phyloP scores from a whole-genome alignment of 108 stramenopile genomes.

The Cyclotella atomus region DNA sequence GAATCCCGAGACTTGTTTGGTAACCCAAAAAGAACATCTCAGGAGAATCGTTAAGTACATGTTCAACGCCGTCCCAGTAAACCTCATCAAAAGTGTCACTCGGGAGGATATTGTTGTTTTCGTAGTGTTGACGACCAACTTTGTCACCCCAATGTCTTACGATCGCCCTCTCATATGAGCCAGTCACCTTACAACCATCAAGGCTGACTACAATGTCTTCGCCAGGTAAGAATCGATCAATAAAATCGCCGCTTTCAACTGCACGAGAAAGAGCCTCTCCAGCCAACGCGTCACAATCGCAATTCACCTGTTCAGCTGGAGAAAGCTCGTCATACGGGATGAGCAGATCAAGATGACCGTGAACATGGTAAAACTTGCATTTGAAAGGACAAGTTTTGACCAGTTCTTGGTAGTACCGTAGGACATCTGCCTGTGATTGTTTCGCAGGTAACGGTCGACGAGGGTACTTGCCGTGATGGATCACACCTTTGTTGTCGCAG shows the following conservation, averaged over 20 bases:
- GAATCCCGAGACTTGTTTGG: too few species aligned
- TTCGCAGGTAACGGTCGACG: not conserved
- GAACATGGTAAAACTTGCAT: not conserved
- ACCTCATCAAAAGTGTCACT: not conserved
- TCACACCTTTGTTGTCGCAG: conserved; percentile 5
- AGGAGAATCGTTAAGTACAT: not conserved
- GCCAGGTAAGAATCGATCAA: not conserved
- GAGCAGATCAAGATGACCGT: not conserved
- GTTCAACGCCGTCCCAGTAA: conserved; percentile 5
- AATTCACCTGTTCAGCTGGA: not conserved
- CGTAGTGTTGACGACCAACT: not conserved
- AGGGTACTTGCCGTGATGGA: conserved; percentile 1
- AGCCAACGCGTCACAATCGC: not conserved
- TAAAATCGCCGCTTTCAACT: not conserved
- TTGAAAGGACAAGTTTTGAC: not conserved
- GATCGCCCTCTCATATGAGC: not conserved
- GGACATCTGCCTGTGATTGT: not conserved
- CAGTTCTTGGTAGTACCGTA: not conserved
- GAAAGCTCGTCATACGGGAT: not conserved
- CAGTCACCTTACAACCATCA: not conserved
- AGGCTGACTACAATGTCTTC: not conserved
- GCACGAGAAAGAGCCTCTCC: not conserved
- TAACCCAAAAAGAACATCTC: conserved; percentile 11
- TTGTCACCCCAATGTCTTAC: not conserved
- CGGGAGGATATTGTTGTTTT: not conserved